These are phyloP conservation scores for Penicillium sp. DNA, from an alignment of 2,329 filamentous ascomycete genomes.

Conservation along the genomic window DNA sequence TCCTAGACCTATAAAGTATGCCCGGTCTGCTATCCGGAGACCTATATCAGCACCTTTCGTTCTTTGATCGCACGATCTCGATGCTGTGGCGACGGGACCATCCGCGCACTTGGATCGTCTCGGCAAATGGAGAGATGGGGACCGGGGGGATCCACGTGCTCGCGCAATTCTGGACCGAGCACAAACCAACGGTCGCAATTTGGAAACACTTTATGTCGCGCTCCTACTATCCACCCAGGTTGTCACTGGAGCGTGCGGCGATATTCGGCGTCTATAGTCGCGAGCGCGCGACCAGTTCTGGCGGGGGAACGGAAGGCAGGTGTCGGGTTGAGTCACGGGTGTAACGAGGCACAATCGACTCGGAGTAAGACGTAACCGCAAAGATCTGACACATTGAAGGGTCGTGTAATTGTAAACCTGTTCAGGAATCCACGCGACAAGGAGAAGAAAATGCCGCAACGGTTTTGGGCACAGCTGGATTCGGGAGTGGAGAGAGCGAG, in stretches of 20 bases:
- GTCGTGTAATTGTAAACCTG: neutral
- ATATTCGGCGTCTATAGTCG: conserved; percentile 16
- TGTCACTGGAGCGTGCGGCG: neutral
- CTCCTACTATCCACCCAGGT: neutral
- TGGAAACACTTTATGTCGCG: neutral
- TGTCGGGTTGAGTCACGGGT: conserved; percentile 19
- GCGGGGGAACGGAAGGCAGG: conserved; percentile 16
- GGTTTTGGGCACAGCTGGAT: conserved; percentile 19
- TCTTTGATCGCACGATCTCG: conserved; percentile 12
- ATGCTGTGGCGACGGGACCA: conserved; percentile 19
- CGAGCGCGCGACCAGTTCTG: conserved; percentile 23
- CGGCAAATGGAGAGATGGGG: conserved; percentile 5
- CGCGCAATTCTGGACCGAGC: conserved; percentile 6
- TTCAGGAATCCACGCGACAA: conserved; percentile 9
- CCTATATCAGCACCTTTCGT: conserved; percentile 1
- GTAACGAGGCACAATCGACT: conserved; percentile 25
- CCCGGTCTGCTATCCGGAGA: conserved; percentile 2
- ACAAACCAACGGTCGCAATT: conserved; percentile 7
- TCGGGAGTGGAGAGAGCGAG: conserved; percentile 23
- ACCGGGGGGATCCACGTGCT: conserved; percentile 14
- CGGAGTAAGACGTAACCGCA: conserved; percentile 10
- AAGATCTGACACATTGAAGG: conserved; percentile 25
- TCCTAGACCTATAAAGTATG: neutral
- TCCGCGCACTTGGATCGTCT: conserved; percentile 11
- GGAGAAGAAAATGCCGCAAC: conserved; percentile 25